Base-by-base conservation (phyloP, 345 rosid genomes). In the Ailanthus altissimus region DNA sequence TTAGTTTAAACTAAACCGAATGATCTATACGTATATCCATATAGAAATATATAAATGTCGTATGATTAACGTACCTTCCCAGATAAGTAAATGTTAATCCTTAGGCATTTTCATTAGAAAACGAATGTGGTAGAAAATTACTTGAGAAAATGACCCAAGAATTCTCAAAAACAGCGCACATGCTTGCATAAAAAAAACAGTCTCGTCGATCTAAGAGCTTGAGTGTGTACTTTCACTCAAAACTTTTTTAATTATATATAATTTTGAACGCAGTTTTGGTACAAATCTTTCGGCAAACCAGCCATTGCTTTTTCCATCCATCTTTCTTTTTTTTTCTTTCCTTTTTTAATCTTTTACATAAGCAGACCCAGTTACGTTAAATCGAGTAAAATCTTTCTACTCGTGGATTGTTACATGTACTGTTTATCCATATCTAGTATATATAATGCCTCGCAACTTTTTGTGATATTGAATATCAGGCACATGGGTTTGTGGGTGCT, bases 201-300 rank as follows among this genome's bases (percentile, higher is more conserved):
- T 72, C 57, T 46, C n/a, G 18, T 46, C 67, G 7, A 49, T 12
- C 46, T 3, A 63, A 63, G 32, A 18, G 13, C 14, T 26, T 1
- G 21, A 28, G 13, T 13, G 47, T 7, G 61, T 62, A 13, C 70
- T 62, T 62, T 13, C n/a, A 14, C 21, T 36, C 25, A 46, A 25
- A 2, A 18, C 23, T 40, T 72, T 60, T 20, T 18, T 6, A 21
- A 32, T 63, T 13, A 73, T 20, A 57, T 13, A 73, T 20, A 57
- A 43, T 51, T 64, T 65, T 40, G 14, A 65, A n/a, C 18, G 45
- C 25, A 50, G 16, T 51, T 32, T 15, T 28, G 46, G 25, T 14
- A 54, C 53, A 75, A 32, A 54, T 21, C 54, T 66, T 75, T 75
- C 64, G 72, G 72, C 78, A 53, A 42, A 75, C 38, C 70, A 9